These are phyloP conservation scores for Conringia planisiliqua DNA, from an alignment of 345 rosid genomes.

Conservation along the genomic window DNA sequence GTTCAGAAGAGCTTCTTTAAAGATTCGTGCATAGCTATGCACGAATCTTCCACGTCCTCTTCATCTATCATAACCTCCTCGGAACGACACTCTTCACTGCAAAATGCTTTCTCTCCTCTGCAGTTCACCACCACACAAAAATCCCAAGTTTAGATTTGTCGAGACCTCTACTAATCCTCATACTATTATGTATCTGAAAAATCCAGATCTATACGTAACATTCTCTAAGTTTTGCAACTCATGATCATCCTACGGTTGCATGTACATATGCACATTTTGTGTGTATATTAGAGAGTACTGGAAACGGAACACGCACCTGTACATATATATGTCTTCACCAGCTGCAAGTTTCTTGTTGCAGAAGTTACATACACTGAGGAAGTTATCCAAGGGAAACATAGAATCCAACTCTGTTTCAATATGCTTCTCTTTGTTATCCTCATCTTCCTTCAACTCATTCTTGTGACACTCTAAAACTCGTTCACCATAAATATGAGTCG, in stretches of 20 bases:
- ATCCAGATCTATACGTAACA: neutral
- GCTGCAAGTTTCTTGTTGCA: constrained; percentile 68
- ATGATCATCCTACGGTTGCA: neutral
- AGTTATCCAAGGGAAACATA: constrained; percentile 32
- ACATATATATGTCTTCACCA: constrained; percentile 72
- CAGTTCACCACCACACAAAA: constrained; percentile 23
- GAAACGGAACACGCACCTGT: constrained; percentile 51
- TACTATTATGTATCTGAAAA: neutral
- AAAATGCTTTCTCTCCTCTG: constrained; percentile 78
- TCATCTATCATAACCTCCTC: constrained; percentile 63
- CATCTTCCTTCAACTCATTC: constrained; percentile 28
- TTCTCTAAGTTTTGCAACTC: neutral
- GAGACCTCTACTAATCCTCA: neutral
- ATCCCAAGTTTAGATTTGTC: constrained; percentile 1
- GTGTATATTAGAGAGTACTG: neutral
- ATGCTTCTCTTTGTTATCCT: constrained; percentile 22
- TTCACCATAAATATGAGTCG: constrained; percentile 81
- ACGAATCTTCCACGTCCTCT: constrained; percentile 38
- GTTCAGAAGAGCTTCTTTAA: constrained; percentile 29
- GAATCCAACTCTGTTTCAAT: neutral
- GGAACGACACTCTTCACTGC: constrained; percentile 64
- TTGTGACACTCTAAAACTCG: constrained; percentile 58
- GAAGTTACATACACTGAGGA: constrained; percentile 62
- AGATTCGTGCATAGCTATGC: constrained; percentile 12
- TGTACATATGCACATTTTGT: neutral